Evolutionary conservation across 2,329 filamentous ascomycete species (phyloP).

Genomic region (Talaromyces sp.): DNA sequence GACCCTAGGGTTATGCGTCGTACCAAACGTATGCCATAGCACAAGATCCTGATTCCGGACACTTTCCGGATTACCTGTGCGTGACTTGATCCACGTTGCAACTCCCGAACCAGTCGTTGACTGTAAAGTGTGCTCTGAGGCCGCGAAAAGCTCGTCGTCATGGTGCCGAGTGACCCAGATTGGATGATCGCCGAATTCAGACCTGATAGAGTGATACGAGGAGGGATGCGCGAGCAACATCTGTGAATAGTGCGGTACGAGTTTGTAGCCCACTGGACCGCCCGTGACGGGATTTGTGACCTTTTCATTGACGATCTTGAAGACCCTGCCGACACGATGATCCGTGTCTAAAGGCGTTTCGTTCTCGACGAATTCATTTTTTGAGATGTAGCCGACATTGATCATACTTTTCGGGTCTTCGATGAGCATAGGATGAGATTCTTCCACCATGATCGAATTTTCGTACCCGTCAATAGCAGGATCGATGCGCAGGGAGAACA

Average conservation of each 20-base stretch:
- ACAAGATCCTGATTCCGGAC: conserved; percentile 36
- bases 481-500: conserved; percentile 61
- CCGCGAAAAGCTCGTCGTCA: conserved; percentile 52
- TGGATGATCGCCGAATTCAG: conserved; percentile 53
- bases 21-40: conserved; percentile 28
- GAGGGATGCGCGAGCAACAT: conserved; percentile 53
- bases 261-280: conserved; percentile 54
- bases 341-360: conserved; percentile 49
- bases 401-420: conserved; percentile 53
- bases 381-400: conserved; percentile 42
- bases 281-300: conserved; percentile 53
- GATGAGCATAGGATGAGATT: conserved; percentile 57
- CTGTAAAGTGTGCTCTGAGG: conserved; percentile 54
- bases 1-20: conserved; percentile 28
- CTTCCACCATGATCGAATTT: conserved; percentile 54
- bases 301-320: conserved; percentile 56
- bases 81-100: conserved; percentile 41
- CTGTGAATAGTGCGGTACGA: conserved; percentile 55
- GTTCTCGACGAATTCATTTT: conserved; percentile 33
- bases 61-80: conserved; percentile 31
- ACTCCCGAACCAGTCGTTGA: conserved; percentile 22
- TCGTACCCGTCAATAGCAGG: conserved; percentile 55
- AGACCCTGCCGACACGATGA: conserved; percentile 46
- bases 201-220: conserved; percentile 51
- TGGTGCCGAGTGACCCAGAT: conserved; percentile 53